Base-by-base conservation (phyloP, 208 protist species). In the Crithidia brevicula region DNA sequence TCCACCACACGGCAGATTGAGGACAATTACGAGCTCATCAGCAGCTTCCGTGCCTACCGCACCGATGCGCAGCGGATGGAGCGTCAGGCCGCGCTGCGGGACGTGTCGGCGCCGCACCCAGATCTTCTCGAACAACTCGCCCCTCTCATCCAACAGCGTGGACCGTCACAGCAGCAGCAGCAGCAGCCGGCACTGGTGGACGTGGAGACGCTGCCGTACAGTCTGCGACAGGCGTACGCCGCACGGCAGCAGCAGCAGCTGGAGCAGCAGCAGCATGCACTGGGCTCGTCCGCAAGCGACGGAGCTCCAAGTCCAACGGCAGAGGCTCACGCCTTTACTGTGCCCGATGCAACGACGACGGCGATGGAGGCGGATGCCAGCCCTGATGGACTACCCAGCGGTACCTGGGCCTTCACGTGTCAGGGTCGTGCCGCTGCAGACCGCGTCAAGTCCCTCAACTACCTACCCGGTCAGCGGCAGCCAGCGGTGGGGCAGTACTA, bases 31-130 rank as follows among this genome's bases (percentile, higher is more conserved):
- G 88, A 93, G 60, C 70, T 93, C 34, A 89, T 90, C 71, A 93
- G 88, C 80, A 93, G 88, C 65, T 89, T 93, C 56, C 81, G 88
- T 9, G 84, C 82, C n/a, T 93, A 93, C 53, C 77, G 75, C 66
- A 80, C 83, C 49, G 88, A 93, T 70, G 88, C 88, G 4, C 70
- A 76, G 38, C 53, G 78, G 31, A 67, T 81, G 10, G 84, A 82
- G 46, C 75, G 81, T 20, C 57, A 81, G 72, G 69, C 79, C 3
- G 69, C 61, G 1, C 59, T 79, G 58, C 79, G 78, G 1, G 74
- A 81, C 27, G 57, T 78, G 11, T 80, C 74, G n/a, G 82, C 79
- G 1, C 88, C 84, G 4, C 88, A 93, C 69, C 88, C 88, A 3
- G 88, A 93, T 43, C 78, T 91, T 10, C 65, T 89, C 7, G 72